phyloP scores from a whole-genome alignment of 768 basidiomycete genomes.

The Amanita jacksonii region DNA sequence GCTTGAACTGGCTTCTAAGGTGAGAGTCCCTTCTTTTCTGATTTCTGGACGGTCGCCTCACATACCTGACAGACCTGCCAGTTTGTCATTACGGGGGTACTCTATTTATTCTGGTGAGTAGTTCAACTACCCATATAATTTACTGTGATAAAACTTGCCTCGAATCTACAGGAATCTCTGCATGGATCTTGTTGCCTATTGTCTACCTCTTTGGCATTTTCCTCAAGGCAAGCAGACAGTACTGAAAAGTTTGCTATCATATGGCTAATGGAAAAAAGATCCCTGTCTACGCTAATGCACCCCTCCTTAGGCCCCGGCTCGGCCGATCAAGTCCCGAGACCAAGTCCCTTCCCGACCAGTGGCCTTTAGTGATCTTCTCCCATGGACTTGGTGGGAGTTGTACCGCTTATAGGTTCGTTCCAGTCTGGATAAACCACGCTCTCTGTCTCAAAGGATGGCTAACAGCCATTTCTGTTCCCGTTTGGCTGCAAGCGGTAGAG shows the following conservation, averaged over 20 bases:
- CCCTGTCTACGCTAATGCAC: slow-evolving; percentile 47
- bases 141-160: too few species aligned
- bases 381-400: slow-evolving; percentile 75
- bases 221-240: slow-evolving; percentile 28
- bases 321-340: slow-evolving; percentile 7
- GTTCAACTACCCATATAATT: not conserved
- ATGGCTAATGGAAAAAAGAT: slow-evolving; percentile 26
- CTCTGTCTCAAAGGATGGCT: not conserved
- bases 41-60: not conserved
- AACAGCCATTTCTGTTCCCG: slow-evolving; percentile 58
- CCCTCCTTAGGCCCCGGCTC: slow-evolving; percentile 33
- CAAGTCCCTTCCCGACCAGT: slow-evolving; percentile 23
- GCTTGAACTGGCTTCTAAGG: slow-evolving; percentile 51
- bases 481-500: slow-evolving; percentile 68
- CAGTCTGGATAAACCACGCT: not conserved
- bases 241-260: not conserved
- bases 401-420: slow-evolving; percentile 54
- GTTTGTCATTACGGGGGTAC: slow-evolving; percentile 38
- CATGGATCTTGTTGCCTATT: slow-evolving; percentile 39
- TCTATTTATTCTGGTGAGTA: slow-evolving; percentile 36
- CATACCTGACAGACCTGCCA: slow-evolving; percentile 28
- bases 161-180: slow-evolving; percentile 26
- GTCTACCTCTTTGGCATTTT: slow-evolving; percentile 41
- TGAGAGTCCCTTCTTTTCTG: slow-evolving; percentile 18
- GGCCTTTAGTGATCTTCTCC: slow-evolving; percentile 79